These are phyloP conservation scores for Trypanosoma cruzi DNA, from an alignment of 208 protist genomes.

Conservation along the genomic window DNA sequence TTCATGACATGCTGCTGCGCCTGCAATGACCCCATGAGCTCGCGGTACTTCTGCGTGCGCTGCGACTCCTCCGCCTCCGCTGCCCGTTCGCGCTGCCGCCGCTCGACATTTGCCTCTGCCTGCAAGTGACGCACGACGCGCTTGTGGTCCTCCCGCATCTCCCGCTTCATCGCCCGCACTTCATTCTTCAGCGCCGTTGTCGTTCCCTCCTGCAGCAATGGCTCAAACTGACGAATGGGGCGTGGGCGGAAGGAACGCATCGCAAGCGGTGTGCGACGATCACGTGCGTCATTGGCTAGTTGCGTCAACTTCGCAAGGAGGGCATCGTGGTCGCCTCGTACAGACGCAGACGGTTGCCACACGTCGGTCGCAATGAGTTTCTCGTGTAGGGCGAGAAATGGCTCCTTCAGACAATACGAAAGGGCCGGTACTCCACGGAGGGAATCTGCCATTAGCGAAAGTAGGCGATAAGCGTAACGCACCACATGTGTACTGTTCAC, in stretches of 20 bases:
- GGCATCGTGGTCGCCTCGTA: constrained; percentile 51
- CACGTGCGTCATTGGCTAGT: constrained; percentile 25
- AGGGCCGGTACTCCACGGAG: constrained; percentile 55
- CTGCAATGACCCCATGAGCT: constrained; percentile 83
- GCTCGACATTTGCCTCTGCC: constrained; percentile 78
- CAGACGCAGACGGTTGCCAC: constrained; percentile 38
- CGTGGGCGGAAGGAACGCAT: constrained; percentile 88
- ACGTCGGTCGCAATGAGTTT: constrained; percentile 27
- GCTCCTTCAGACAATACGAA: constrained; percentile 46
- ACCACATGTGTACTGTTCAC: constrained; percentile 36
- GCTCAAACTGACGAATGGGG: constrained; percentile 84
- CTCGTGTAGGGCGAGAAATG: constrained; percentile 46
- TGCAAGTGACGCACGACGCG: constrained; percentile 79
- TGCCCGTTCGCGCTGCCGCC: constrained; percentile 69
- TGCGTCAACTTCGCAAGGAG: constrained; percentile 36
- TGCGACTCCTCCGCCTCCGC: constrained; percentile 37
- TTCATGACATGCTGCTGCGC: constrained; percentile 90
- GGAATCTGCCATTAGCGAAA: constrained; percentile 47
- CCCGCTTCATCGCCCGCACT: constrained; percentile 64
- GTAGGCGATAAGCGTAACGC: constrained; percentile 65
- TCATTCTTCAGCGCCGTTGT: constrained; percentile 66
- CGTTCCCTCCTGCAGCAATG: constrained; percentile 60
- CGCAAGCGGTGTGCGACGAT: constrained; percentile 66
- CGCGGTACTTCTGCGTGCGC: constrained; percentile 59
- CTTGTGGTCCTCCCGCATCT: constrained; percentile 86